Evolutionary conservation across 1,284 basidiomycete species (phyloP).

Genomic region (Ustilago curta): DNA sequence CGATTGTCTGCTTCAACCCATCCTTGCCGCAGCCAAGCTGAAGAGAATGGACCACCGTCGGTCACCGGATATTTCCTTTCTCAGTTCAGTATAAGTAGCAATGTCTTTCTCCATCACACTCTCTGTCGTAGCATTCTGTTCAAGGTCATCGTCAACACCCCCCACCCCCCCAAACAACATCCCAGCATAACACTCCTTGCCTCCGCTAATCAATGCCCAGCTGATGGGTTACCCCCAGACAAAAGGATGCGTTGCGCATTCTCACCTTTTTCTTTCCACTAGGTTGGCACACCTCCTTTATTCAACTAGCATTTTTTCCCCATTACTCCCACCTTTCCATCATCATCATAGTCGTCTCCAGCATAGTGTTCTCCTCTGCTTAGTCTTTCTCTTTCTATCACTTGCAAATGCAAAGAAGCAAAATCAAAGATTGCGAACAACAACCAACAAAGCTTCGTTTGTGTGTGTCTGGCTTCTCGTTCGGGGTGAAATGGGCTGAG

Average conservation of each 20-base stretch:
- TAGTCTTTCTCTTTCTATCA: conserved; percentile 20
- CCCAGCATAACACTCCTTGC: conserved; percentile 21
- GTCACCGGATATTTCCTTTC: conserved; percentile 28
- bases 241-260: conserved; percentile 15
- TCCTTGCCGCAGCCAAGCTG: neutral
- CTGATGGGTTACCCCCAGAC: conserved; percentile 3
- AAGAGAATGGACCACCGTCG: conserved; percentile 40
- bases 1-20: neutral
- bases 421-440: conserved; percentile 43
- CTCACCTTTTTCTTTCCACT: neutral
- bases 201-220: conserved; percentile 15
- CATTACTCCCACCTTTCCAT: neutral
- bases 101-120: conserved; percentile 25
- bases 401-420: conserved; percentile 50
- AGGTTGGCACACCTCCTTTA: conserved; percentile 27
- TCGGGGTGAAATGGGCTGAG: neutral
- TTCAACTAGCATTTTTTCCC: neutral
- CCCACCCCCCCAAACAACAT: conserved; percentile 3
- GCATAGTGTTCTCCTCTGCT: conserved; percentile 24
- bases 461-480: neutral
- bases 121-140: conserved; percentile 26
- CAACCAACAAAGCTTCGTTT: neutral
- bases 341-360: conserved; percentile 14
- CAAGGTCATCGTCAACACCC: conserved; percentile 34
- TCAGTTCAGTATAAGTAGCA: conserved; percentile 25